A percentile compares a stretch with the other conserved stretches of the same genome.
phyloP scores from a whole-genome alignment of 192 early-diverging fungal genomes.

The Backusella macrospora region DNA sequence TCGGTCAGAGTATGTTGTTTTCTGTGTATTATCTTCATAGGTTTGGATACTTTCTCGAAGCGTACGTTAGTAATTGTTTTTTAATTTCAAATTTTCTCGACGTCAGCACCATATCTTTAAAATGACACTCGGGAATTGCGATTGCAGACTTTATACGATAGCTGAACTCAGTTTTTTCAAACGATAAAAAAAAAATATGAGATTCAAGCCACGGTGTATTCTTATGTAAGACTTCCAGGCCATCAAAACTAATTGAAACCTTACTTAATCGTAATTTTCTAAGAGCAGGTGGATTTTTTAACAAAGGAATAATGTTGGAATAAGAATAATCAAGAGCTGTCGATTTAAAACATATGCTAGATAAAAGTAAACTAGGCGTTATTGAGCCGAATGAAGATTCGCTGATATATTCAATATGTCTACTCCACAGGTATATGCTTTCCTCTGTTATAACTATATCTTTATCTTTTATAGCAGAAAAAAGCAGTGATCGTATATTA shows the following conservation, averaged over 20 bases:
- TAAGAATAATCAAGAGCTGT: neutral
- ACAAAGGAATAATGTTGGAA: neutral
- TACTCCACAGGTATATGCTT: neutral
- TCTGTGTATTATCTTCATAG: too few species aligned
- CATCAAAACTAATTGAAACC: neutral
- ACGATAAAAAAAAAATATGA: neutral
- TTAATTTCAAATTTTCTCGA: too few species aligned
- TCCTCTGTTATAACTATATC: neutral
- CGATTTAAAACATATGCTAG: neutral
- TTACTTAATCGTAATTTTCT: neutral
- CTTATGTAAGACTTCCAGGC: neutral
- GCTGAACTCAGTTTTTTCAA: neutral
- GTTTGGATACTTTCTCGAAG: too few species aligned
- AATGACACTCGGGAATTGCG: neutral
- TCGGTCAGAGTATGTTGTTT: too few species aligned
- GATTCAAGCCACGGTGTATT: neutral
- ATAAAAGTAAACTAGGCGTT: neutral
- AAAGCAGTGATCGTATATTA: neutral
- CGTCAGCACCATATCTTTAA: too few species aligned
- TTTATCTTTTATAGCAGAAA: too few species aligned
- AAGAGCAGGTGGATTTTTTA: neutral
- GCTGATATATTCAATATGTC: neutral
- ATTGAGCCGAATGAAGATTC: neutral
- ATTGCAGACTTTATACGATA: neutral
- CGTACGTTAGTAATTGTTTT: too few species aligned